Evolutionary conservation across 495 filamentous ascomycete species (phyloP), one percentile per base, ranked within the genome.

Genomic region (Mycothermus thermophilus): DNA sequence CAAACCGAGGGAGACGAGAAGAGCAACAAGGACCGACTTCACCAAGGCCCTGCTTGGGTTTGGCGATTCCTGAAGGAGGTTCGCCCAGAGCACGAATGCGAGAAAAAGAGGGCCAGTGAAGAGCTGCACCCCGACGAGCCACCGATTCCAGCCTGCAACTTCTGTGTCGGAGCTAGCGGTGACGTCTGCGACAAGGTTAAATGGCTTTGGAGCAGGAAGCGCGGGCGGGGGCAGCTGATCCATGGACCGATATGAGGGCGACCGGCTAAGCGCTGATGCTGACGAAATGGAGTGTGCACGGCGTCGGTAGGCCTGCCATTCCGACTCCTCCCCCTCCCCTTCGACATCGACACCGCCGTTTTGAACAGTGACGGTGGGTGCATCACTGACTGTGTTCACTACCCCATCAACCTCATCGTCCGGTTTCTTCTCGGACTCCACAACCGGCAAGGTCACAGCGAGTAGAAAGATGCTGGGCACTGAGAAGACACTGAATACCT

Each of bases 401-500:
- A 44, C 7, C n/a, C 53, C 47, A 10, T 47, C 50, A 8, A 20
- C 10, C 7, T 27, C 30, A 8, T n/a, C n/a, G n/a, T n/a, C n/a
- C n/a, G 32, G 27, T 7, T 67, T 55, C 25, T 43, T 30, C 21
- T 71, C 69, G 0, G 51, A 55, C 37, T 96, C 85, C 7, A 94
- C 75, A 0, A 96, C 85, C 3, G 92, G 92, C n/a, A 99, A 52
- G 0, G 92, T 96, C 22, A 90, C 76, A 0, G 86, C 86, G 8
- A 99, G 67, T 4, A 94, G 63, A 34, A 99, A 86, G 19, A 96
- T 80, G 46, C 79, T 93, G 4, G 90, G 85, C 3, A 83, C 79
- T 4, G 86, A 83, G 35, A 90, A 62, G 9, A 93, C 39, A 16
- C 83, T 83, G 11, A 95, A 51, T 11, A 80, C 44, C 40, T 81